phyloP scores from a whole-genome alignment of 1,284 basidiomycete species.

The Naganishia cerealis region DNA sequence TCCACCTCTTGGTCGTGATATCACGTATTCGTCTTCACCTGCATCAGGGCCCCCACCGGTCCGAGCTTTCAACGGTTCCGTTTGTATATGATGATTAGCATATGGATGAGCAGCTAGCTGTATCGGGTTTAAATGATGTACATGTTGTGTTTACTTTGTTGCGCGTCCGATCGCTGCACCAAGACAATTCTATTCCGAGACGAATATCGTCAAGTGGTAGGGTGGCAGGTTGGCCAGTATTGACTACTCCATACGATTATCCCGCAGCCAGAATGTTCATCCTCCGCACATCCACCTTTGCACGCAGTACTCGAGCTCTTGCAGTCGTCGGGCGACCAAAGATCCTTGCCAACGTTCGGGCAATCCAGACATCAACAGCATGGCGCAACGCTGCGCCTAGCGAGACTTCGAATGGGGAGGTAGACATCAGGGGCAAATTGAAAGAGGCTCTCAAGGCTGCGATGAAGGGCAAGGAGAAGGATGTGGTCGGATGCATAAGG shows the following conservation, averaged over 20 bases:
- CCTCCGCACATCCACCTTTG: not conserved
- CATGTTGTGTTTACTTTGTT: not conserved
- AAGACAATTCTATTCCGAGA: not conserved
- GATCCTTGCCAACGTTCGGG: not conserved
- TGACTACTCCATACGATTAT: too few relatives aligned
- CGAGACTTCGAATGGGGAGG: not conserved
- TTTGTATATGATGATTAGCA: not conserved
- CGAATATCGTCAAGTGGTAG: not conserved
- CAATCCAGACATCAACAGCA: constrained; percentile 5
- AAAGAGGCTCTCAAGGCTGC: constrained; percentile 34
- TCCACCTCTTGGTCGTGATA: not conserved
- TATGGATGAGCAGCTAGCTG: not conserved
- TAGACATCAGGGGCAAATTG: constrained; percentile 28
- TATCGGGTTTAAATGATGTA: not conserved
- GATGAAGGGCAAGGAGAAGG: constrained; percentile 36
- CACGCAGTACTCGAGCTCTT: not conserved
- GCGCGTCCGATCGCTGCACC: not conserved
- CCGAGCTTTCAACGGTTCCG: not conserved
- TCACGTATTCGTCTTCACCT: not conserved
- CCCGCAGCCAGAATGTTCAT: constrained; percentile 2
- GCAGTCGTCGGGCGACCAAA: not conserved
- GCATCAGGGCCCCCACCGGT: not conserved
- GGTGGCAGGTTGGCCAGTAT: not conserved
- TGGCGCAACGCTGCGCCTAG: constrained; percentile 3
- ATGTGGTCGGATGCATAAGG: constrained; percentile 25